phyloP scores from a whole-genome alignment of 345 rosid genomes.

The Rhodomyrtus tomentosa region DNA sequence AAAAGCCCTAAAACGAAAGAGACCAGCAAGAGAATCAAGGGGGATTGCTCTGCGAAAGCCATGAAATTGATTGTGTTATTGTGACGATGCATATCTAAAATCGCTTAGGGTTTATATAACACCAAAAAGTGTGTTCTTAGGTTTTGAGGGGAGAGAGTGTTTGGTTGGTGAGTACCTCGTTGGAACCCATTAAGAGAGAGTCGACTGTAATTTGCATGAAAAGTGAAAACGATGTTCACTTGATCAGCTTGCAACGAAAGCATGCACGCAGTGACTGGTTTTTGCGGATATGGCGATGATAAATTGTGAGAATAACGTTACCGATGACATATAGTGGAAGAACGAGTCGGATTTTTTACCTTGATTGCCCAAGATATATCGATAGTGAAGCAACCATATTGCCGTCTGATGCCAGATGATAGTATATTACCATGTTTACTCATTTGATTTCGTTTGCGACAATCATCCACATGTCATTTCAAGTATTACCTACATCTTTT shows the following conservation, averaged over 20 bases:
- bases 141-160: neutral
- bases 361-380: neutral
- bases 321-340: neutral
- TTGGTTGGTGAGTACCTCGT: neutral
- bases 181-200: neutral
- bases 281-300: neutral
- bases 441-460: too few relatives aligned
- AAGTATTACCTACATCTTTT: neutral
- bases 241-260: neutral
- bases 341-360: neutral
- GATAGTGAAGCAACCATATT: neutral
- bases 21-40: neutral
- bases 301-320: neutral
- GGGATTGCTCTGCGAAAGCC: neutral
- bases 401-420: neutral
- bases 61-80: neutral
- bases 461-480: neutral
- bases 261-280: neutral
- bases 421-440: too few relatives aligned
- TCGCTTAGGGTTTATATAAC: neutral
- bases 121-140: neutral
- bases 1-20: slow-evolving; percentile 8
- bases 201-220: neutral
- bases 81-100: neutral
- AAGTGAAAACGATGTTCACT: neutral